Percentiles rank a stretch among this genome's conserved stretches.
Conservation (phyloP, 2,329 filamentous ascomycete genomes). For the Monascus ruber region DNA sequence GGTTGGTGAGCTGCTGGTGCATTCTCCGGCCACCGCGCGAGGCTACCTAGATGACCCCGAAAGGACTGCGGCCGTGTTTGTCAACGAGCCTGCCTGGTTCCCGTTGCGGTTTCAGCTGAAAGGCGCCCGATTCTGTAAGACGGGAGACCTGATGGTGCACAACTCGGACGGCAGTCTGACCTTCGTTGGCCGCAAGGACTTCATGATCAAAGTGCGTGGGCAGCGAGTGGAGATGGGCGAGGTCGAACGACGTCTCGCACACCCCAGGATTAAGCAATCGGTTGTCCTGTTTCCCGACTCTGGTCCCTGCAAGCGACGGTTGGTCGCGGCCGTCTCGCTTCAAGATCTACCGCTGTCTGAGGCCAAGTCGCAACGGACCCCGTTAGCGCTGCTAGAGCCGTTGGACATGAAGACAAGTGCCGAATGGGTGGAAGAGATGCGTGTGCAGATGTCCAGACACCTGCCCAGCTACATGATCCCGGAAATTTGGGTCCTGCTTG, state of each 20-base stretch:
- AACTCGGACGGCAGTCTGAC: constrained; percentile 8
- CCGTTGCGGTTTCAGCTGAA: not conserved
- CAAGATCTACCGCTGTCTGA: too few relatives aligned
- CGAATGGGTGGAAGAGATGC: not conserved
- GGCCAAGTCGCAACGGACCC: too few relatives aligned
- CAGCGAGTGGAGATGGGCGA: constrained; percentile 47
- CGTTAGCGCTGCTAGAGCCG: too few relatives aligned
- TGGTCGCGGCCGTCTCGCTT: too few relatives aligned
- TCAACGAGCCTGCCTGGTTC: not conserved
- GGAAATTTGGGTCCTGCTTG: constrained; percentile 6
- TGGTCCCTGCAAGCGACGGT: too few relatives aligned
- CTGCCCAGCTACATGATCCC: constrained; percentile 12
- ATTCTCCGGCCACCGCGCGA: constrained; percentile 26
- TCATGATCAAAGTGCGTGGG: constrained; percentile 51
- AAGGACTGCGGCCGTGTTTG: constrained; percentile 5
- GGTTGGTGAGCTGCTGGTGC: constrained; percentile 31
- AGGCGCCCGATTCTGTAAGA: constrained; percentile 10
- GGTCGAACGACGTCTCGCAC: constrained; percentile 24
- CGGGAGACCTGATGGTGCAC: constrained; percentile 15
- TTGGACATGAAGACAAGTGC: too few relatives aligned
- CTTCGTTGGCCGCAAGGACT: constrained; percentile 39
- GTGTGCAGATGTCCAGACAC: too few relatives aligned
- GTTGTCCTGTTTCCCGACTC: too few relatives aligned
- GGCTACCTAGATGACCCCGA: constrained; percentile 22
- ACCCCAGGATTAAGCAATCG: too few relatives aligned